Evolutionary conservation across 352 stramenopile species (phyloP), one percentile per base, ranked within the genome.

Genomic region (Phytophthora fragariae): DNA sequence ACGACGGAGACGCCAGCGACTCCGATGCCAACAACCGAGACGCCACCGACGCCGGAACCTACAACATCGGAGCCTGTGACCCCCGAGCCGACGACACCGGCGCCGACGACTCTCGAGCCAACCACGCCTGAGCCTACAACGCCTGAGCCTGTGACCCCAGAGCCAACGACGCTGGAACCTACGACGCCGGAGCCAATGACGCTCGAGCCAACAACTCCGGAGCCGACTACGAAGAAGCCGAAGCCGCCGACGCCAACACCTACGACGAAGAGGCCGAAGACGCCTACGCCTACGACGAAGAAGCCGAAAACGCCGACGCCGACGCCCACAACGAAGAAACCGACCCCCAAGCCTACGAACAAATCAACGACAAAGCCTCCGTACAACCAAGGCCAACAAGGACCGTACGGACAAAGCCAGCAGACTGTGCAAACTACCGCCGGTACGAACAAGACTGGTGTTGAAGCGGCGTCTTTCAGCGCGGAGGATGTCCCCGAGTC

Each of bases 351-450:
- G 4, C 29, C 65, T 10, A 66, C 56, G 9, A 33, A 53, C 1
- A 62, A 57, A 44, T 49, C 49, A 14, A 71, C 64, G 31, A 70
- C 68, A 3, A 62, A 3, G 44, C 57, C 63, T 35, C 58, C 64
- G n/a, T 73, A 76, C 54, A 39, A 57, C 33, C 70, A 76, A 39
- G 57, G 57, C 3, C 19, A 49, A 1, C 56, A 65, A 27, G 24
- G 24, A 27, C 24, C 1, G 12, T 21, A 12, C 27, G 59, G 60
- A 5, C 56, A 57, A 11, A 60, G 47, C 14, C 29, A 50, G 17
- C 41, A 44, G 9, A 54, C 57, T 21, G 24, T 21, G 1, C 15
- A 53, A 41, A 5, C 19, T 27, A 63, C 24, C 24, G 24, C 24
- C 56, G 59, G 41, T 49, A 19, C 15, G 41, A 14, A 49, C 53